Conservation (phyloP, 805 yeast species). For the Nakazawaea holstii region DNA sequence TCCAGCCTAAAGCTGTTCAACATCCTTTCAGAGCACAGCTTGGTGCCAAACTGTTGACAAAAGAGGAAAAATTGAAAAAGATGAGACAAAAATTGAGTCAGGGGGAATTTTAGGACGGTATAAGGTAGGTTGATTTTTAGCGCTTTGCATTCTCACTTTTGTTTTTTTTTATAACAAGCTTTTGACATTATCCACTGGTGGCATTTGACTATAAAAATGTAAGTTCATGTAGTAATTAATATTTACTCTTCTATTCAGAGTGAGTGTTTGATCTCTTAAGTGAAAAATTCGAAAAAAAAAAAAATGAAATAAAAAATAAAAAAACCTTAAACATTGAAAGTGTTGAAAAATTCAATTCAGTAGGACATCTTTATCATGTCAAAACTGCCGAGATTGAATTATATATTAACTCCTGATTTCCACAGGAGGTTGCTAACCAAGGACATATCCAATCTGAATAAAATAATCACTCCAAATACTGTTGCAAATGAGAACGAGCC, state of each 20-base stretch:
- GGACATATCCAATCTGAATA: slow-evolving; percentile 1
- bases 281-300: too few relatives aligned
- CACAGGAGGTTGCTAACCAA: slow-evolving; percentile 4
- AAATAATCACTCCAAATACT: background rate
- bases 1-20: background rate
- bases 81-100: slow-evolving; percentile 2
- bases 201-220: too few relatives aligned
- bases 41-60: background rate
- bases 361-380: background rate
- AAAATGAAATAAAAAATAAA: background rate
- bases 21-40: slow-evolving; percentile 6
- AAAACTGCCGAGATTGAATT: background rate
- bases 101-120: background rate
- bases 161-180: too few relatives aligned
- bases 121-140: background rate
- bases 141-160: background rate
- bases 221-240: too few relatives aligned
- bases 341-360: background rate
- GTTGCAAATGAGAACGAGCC: background rate
- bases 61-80: slow-evolving; percentile 3
- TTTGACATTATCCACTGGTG: too few relatives aligned
- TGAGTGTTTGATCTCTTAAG: too few relatives aligned
- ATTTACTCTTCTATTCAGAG: too few relatives aligned
- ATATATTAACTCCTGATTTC: slow-evolving; percentile 6
- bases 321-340: background rate